Evolutionary conservation across 1,284 basidiomycete species (phyloP).

Genomic region (Fomitopsis pinicola): DNA sequence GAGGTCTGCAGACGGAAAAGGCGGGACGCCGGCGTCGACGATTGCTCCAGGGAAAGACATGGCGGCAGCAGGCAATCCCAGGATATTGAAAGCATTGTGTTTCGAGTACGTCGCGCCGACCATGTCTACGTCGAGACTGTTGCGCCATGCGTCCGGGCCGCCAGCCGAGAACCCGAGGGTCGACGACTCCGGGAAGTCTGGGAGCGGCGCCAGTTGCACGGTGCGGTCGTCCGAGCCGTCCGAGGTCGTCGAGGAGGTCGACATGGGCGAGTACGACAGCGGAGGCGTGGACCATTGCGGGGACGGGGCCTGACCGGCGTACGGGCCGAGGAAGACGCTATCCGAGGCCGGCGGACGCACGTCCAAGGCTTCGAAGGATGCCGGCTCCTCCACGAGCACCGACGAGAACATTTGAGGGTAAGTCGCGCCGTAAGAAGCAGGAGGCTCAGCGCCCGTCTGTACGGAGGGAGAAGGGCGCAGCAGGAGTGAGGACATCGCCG

Average conservation of each 20-base stretch:
- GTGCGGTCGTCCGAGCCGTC: conserved; percentile 30
- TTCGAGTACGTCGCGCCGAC: neutral
- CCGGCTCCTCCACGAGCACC: neutral
- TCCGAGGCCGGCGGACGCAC: neutral
- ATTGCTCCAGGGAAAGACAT: neutral
- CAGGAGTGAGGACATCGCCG: conserved; percentile 13
- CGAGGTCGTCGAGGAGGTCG: conserved; percentile 24
- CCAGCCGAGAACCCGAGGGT: conserved; percentile 8
- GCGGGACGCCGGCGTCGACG: neutral
- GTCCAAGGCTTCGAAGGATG: neutral
- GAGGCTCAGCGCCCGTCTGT: neutral
- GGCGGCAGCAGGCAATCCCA: neutral
- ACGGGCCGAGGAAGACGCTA: neutral
- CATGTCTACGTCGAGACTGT: conserved; percentile 4
- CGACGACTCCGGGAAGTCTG: conserved; percentile 21
- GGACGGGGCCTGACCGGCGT: conserved; percentile 16
- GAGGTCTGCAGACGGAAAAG: neutral
- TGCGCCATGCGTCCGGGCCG: conserved; percentile 4
- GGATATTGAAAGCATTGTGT: neutral
- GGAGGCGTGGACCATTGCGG: conserved; percentile 25
- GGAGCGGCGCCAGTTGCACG: conserved; percentile 25
- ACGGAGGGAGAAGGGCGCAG: conserved; percentile 7
- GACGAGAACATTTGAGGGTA: neutral
- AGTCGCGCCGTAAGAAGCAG: conserved; percentile 2
- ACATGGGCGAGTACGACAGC: conserved; percentile 27